These are phyloP conservation scores for Westerdykella sp. DNA, from an alignment of 2,329 filamentous ascomycete species.

Conservation along the genomic window DNA sequence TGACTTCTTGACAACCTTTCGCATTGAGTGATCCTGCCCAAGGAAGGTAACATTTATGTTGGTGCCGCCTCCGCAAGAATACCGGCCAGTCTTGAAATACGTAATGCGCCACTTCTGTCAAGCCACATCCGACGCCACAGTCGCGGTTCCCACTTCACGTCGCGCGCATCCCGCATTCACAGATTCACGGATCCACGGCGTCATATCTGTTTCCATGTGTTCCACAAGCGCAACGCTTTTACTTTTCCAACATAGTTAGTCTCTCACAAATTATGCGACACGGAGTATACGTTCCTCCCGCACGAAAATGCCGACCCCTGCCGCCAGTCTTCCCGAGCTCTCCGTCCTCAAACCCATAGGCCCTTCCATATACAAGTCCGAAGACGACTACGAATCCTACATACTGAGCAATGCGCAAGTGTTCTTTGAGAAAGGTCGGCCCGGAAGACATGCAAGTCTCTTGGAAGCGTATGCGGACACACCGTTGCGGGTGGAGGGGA, in stretches of 20 bases:
- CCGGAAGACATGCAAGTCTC: conserved; percentile 47
- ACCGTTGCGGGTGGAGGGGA: conserved; percentile 57
- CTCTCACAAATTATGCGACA: background rate
- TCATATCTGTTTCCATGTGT: no score
- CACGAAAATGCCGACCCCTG: background rate
- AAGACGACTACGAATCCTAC: conserved; percentile 55
- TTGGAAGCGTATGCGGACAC: conserved; percentile 55
- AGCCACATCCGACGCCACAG: background rate
- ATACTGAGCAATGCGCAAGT: conserved; percentile 56
- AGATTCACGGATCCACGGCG: no score
- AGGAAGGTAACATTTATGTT: no score
- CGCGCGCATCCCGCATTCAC: no score
- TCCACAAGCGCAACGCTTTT: background rate
- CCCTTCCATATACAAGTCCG: conserved; percentile 35
- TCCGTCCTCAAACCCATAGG: conserved; percentile 39
- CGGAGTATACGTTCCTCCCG: background rate
- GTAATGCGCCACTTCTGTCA: background rate
- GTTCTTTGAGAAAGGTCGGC: conserved; percentile 47
- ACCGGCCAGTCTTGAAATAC: background rate
- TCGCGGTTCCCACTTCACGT: no score
- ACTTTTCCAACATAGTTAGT: no score
- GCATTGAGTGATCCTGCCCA: background rate
- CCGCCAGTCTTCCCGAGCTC: conserved; percentile 26
- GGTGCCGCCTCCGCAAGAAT: background rate
- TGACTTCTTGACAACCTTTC: background rate